These are phyloP conservation scores for Leccinum solheimii DNA, from an alignment of 1,284 basidiomycete species.

Conservation along the genomic window DNA sequence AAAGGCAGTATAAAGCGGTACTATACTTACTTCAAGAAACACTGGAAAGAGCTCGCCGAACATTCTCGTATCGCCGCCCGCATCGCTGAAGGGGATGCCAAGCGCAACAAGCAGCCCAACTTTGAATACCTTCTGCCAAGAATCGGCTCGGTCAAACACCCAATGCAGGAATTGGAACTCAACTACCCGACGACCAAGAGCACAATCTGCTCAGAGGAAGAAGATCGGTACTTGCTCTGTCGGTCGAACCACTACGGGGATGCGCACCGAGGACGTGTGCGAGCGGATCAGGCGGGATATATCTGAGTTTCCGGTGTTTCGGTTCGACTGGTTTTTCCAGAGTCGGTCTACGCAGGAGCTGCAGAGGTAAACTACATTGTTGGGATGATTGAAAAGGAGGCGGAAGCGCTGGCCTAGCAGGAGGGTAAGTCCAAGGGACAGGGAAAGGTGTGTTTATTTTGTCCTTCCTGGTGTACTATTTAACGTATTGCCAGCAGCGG, in stretches of 20 bases:
- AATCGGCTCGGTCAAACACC: constrained; percentile 84
- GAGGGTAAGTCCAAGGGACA: constrained; percentile 63
- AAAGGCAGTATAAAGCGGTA: constrained; percentile 78
- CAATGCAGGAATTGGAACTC: constrained; percentile 94
- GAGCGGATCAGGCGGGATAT: constrained; percentile 97
- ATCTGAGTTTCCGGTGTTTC: constrained; percentile 93
- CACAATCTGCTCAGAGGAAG: constrained; percentile 95
- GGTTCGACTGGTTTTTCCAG: constrained; percentile 99
- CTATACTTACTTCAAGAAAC: constrained; percentile 85
- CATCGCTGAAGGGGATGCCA: constrained; percentile 82
- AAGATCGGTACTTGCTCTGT: constrained; percentile 94
- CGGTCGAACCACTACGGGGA: constrained; percentile 88
- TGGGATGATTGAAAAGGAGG: constrained; percentile 95
- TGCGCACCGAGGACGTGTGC: constrained; percentile 90
- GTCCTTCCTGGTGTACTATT: background rate
- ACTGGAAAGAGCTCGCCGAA: constrained; percentile 80
- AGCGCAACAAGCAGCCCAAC: constrained; percentile 84
- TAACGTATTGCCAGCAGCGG: constrained; percentile 51
- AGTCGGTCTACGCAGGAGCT: constrained; percentile 91
- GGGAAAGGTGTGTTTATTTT: constrained; percentile 55
- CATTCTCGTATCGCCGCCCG: constrained; percentile 80
- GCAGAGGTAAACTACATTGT: constrained; percentile 84
- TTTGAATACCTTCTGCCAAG: constrained; percentile 70
- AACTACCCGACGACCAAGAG: constrained; percentile 95
- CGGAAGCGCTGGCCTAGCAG: constrained; percentile 62